These are phyloP conservation scores for Fusarium abutilonis DNA, from an alignment of 2,329 filamentous ascomycete species.

Conservation along the genomic window DNA sequence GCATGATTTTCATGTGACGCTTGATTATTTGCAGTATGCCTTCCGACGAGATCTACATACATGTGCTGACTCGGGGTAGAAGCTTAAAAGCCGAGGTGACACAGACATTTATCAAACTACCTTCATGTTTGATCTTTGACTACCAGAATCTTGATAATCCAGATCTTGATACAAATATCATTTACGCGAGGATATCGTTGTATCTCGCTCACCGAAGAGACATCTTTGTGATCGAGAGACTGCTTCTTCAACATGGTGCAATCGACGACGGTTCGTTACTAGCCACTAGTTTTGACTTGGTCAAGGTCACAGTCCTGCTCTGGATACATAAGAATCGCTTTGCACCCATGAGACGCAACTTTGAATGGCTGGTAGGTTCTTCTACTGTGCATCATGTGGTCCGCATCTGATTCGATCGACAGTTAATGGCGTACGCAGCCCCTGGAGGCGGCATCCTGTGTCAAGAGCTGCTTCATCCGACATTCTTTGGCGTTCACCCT, in stretches of 20 bases:
- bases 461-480: constrained; percentile 59
- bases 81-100: constrained; percentile 51
- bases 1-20: constrained; percentile 16
- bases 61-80: constrained; percentile 38
- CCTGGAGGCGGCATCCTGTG: constrained; percentile 62
- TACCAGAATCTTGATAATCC: constrained; percentile 51
- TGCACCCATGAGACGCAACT: constrained; percentile 54
- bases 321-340: constrained; percentile 62
- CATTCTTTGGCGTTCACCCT: constrained; percentile 48
- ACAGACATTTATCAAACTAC: constrained; percentile 49
- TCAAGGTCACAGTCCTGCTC: constrained; percentile 56
- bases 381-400: background rate
- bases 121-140: constrained; percentile 53
- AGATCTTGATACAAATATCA: constrained; percentile 41
- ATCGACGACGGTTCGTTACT: constrained; percentile 54
- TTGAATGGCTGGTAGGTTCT: constrained; percentile 59
- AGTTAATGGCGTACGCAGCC: constrained; percentile 62
- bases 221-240: constrained; percentile 66
- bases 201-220: constrained; percentile 64
- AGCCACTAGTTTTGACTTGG: constrained; percentile 59
- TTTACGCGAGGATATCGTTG: constrained; percentile 59
- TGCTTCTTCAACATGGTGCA: constrained; percentile 59
- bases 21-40: constrained; percentile 41
- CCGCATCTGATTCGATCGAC: background rate
- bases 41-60: background rate